Evolutionary conservation across 495 filamentous ascomycete species (phyloP), one percentile per base, ranked within the genome.

Genomic region (Emericellopsis terricola): DNA sequence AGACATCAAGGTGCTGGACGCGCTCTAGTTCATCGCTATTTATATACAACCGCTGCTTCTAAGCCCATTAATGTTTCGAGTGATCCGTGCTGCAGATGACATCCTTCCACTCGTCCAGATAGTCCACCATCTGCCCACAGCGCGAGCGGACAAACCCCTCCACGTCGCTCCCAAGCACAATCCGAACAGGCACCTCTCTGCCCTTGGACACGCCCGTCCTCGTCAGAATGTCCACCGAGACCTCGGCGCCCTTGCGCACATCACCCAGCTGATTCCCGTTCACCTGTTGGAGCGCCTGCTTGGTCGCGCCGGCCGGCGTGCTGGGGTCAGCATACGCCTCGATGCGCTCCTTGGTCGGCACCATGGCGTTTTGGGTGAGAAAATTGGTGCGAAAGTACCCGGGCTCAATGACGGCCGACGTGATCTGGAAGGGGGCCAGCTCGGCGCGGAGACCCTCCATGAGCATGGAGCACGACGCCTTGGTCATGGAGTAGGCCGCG

Each of bases 171-270:
- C 56, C 57, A 19, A 55, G 43, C 28, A 44, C 36, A 14, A 62
- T 26, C 24, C 55, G 39, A 7, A 4, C 16, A 26, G 6, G 6
- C 31, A 51, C 31, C 29, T 51, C 43, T 27, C 33, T 47, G 3
- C 50, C 57, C 28, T 40, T 39, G 0, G 49, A 56, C 13, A 51
- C 52, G 0, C 64, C 59, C n/a, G 45, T 44, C 19, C 44, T 43
- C 2, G 52, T 57, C 31, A 66, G 29, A 28, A 59, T 56, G 26
- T 66, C 62, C 8, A 66, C 55, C 21, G 66, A 59, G 19, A 56
- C 47, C 29, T 36, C 41, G 1, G 55, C 61, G 20, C 51, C 57
- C 48, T 63, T 67, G 1, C 33, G 42, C 13, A 62, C 56, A 38
- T 68, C 57, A 9, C 64, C 61, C 0, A 42, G 49, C 46, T 68